Percentiles rank a stretch among this genome's conserved stretches.
Evolutionary conservation across 1,139 yeast species (phyloP).

Genomic region (Blastobotrys petasosporus): DNA sequence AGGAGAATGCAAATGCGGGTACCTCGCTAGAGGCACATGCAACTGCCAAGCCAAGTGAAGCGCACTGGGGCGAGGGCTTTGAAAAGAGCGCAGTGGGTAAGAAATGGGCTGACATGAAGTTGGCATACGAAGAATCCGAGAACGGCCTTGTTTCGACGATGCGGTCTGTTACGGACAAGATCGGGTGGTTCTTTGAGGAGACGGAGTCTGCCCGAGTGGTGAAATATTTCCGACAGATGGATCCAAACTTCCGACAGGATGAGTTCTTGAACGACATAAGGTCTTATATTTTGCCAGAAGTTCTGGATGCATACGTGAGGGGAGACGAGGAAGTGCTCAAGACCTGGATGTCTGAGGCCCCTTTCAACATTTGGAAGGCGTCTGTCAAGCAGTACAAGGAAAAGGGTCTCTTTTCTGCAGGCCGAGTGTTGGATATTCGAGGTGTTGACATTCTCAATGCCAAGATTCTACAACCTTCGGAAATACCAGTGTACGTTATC

Average conservation of each 20-base stretch:
- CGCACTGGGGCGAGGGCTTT: slow-evolving; percentile 57
- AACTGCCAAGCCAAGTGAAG: slow-evolving; percentile 66
- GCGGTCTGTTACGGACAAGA: slow-evolving; percentile 72
- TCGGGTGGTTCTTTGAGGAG: slow-evolving; percentile 88
- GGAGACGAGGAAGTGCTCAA: slow-evolving; percentile 83
- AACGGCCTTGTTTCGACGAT: slow-evolving; percentile 81
- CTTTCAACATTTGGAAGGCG: slow-evolving; percentile 90
- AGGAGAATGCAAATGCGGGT: slow-evolving; percentile 83
- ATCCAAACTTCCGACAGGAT: slow-evolving; percentile 78
- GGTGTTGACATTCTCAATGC: slow-evolving; percentile 92
- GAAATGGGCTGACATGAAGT: slow-evolving; percentile 53
- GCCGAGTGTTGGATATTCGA: slow-evolving; percentile 86
- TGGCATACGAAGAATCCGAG: slow-evolving; percentile 80
- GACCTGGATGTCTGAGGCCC: slow-evolving; percentile 94
- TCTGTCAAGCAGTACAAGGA: slow-evolving; percentile 89
- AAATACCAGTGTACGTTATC: slow-evolving; percentile 86
- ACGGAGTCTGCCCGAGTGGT: slow-evolving; percentile 93
- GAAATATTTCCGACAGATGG: slow-evolving; percentile 80
- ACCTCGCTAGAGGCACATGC: slow-evolving; percentile 77
- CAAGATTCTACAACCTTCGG: slow-evolving; percentile 84
- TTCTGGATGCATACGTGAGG: slow-evolving; percentile 89
- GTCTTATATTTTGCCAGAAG: slow-evolving; percentile 90
- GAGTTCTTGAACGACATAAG: slow-evolving; percentile 80
- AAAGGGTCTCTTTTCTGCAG: slow-evolving; percentile 88
- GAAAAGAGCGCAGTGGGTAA: slow-evolving; percentile 69